Evolutionary conservation across 129 eudicot genomes (phyloP), one percentile per base, ranked within the genome.

Genomic region (Helichrysum umbraculigerum): DNA sequence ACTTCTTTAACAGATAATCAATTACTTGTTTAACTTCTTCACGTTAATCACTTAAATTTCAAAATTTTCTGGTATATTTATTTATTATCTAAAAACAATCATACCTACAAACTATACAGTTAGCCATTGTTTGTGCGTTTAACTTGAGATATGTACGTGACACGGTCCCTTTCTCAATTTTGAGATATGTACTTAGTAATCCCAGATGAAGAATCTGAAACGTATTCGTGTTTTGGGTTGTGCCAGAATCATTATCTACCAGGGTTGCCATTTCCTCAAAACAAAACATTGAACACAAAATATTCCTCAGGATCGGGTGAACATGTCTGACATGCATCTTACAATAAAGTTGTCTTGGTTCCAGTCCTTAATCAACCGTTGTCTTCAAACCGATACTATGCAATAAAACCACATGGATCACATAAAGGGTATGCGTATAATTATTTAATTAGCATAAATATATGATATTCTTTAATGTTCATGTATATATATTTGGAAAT

Each of bases 291-390:
- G 57, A 83, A 86, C 0, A 87, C 81, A 11, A 71, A 76, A 3
- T 86, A 80, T 63, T 29, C 74, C 1, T 8, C 74, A 16, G 35
- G 56, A 17, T 0, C 52, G 0, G 83, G 85, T 19, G 61, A 81
- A 35, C 37, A 25, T 11, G 15, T n/a, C n/a, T n/a, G 35, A 0
- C 29, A 67, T 3, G 66, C 56, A 32, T 66, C 77, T 21, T 54
- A 16, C 51, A 7, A 76, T 5, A 42, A 85, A 60, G 82, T 80
- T 47, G 41, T 85, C 56, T 68, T 85, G 3, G 71, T 93, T 54
- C 98, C 98, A 6, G 88, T 88, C 70, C 81, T 93, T 5, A 70
- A 84, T 73, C 92, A 81, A n/a, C 92, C 98, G 0, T 39, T 93
- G 78, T 88, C 92, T 34, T 73, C 83, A 33, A 93, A 86, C 47